Percentiles rank a stretch among this genome's conserved stretches.
Evolutionary conservation across 805 yeast species (phyloP).

Genomic region (Monosporozyma aerobia): DNA sequence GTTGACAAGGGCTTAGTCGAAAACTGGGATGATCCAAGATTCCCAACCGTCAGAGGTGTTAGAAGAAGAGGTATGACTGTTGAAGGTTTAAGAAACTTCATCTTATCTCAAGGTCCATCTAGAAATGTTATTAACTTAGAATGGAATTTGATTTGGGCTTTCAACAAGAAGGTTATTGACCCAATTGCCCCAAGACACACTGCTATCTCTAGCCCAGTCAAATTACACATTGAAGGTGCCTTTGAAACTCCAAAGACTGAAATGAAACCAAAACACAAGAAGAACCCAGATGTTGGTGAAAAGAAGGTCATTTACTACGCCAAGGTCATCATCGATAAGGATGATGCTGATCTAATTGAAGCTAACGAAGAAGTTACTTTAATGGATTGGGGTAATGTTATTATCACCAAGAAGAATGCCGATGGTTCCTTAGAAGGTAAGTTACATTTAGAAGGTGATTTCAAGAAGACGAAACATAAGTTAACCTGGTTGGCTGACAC

Average conservation of each 20-base stretch:
- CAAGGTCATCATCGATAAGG: constrained; percentile 72
- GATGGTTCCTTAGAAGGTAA: constrained; percentile 65
- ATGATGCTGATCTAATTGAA: constrained; percentile 63
- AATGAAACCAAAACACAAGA: constrained; percentile 86
- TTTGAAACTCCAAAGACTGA: constrained; percentile 57
- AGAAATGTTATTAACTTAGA: constrained; percentile 93
- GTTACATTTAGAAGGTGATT: constrained; percentile 89
- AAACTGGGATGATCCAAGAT: constrained; percentile 99
- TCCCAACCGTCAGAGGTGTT: constrained; percentile 99
- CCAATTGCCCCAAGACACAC: constrained; percentile 95
- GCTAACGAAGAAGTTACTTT: constrained; percentile 91
- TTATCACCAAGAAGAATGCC: constrained; percentile 60
- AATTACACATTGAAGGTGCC: constrained; percentile 53
- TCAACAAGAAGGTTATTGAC: constrained; percentile 93
- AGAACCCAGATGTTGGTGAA: constrained; percentile 81
- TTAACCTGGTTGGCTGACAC: constrained; percentile 91
- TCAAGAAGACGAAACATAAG: constrained; percentile 92
- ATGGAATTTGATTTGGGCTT: constrained; percentile 97
- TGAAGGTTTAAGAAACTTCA: constrained; percentile 91
- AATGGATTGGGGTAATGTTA: constrained; percentile 98
- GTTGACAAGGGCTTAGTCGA: constrained; percentile 82
- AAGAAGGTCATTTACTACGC: constrained; percentile 66
- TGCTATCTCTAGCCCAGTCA: constrained; percentile 69
- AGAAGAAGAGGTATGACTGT: constrained; percentile 99
- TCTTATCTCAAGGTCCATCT: constrained; percentile 95